Evolutionary conservation across 2,329 filamentous ascomycete species (phyloP), one percentile per base, ranked within the genome.

Genomic region (Dactylella cylindrospora): DNA sequence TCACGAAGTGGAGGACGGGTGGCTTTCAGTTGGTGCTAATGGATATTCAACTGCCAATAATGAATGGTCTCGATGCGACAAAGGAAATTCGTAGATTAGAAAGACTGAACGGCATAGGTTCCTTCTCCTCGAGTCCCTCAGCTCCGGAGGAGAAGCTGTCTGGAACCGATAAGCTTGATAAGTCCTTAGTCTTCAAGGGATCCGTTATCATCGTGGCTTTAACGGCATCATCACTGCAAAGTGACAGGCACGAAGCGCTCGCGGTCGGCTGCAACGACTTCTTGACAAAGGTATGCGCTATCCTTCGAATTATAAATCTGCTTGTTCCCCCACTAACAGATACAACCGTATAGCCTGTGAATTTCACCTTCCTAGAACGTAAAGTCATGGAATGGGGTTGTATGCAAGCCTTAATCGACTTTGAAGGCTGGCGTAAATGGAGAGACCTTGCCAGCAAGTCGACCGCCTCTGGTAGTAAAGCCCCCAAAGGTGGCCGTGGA

Each of bases 301-400:
- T 31, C 2, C 15, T 25, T 32, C 13, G n/a, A n/a, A n/a, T n/a
- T 25, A 4, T 1, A 5, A 1, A 3, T 22, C 51, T 35, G 3
- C 33, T 32, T 17, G 5, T 47, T 29, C 13, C 41, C n/a, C 53
- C 15, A 45, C 66, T 73, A 67, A 73, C 62, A 39, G 43, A n/a
- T 43, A 41, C 13, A 55, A 13, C 66, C 32, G 2, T 40, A 35
- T 70, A 95, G 88, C 93, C 93, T 15, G 91, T 98, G 67, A 95
- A 95, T 72, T 96, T 96, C 71, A 86, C 94, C 60, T 98, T 91
- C 90, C 81, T 98, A 20, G 89, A 96, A 73, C 84, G 91, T 55
- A 98, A 98, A 73, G 90, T 97, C 68, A 96, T 94, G 75, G 93
- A 98, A 78, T 98, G 93, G 93, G 93, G 93, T 53, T 97, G 93